Evolutionary conservation across 345 rosid species (phyloP).

Genomic region (Geranium rotundifolium): DNA sequence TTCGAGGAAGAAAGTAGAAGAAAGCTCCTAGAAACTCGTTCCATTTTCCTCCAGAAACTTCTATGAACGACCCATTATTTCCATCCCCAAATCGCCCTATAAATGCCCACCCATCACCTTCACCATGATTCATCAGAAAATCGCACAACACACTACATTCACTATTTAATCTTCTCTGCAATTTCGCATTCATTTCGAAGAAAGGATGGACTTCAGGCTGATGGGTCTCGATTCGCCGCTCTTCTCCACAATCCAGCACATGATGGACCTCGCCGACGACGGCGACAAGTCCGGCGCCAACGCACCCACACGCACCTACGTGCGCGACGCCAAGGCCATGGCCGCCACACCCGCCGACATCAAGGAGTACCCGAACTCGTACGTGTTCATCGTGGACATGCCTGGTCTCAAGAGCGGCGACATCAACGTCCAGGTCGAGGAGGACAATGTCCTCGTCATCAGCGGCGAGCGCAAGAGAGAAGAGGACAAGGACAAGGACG

Average conservation of each 20-base stretch:
- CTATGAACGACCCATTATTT: not conserved
- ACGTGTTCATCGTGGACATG: slow-evolving; percentile 63
- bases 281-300: slow-evolving; percentile 9
- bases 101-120: too few species aligned
- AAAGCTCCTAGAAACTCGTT: slow-evolving; percentile 9
- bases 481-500: slow-evolving; percentile 30
- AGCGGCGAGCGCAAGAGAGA: slow-evolving; percentile 53
- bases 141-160: too few species aligned
- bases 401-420: slow-evolving; percentile 62
- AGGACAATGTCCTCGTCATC: slow-evolving; percentile 47
- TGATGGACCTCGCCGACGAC: slow-evolving; percentile 36
- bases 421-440: slow-evolving; percentile 67
- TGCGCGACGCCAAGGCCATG: slow-evolving; percentile 66
- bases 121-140: too few species aligned
- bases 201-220: slow-evolving; percentile 50
- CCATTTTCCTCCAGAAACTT: not conserved
- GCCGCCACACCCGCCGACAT: slow-evolving; percentile 78
- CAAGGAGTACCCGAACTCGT: slow-evolving; percentile 42
- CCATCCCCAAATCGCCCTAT: not conserved
- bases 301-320: slow-evolving; percentile 42
- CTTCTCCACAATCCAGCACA: slow-evolving; percentile 38
- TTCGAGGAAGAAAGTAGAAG: not conserved
- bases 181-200: not conserved
- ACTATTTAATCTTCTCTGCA: too few species aligned
- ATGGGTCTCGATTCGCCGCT: slow-evolving; percentile 35